A percentile compares a stretch with the other conserved stretches of the same genome.
These are phyloP conservation scores for Somion occarium DNA, from an alignment of 1,284 basidiomycete species.

Conservation along the genomic window DNA sequence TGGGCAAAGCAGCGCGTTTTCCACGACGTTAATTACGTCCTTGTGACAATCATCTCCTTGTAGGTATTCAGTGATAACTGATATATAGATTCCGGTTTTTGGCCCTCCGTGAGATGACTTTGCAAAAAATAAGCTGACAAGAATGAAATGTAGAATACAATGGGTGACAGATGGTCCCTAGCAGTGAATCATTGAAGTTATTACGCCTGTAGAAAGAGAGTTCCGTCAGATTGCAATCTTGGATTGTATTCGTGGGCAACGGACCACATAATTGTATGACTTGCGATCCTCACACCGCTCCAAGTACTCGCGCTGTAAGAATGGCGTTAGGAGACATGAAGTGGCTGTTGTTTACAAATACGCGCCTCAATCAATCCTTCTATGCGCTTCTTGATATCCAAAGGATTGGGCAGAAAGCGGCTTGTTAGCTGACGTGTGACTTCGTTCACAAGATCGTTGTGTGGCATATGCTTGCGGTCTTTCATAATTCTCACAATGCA, in stretches of 20 bases:
- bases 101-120: too few species aligned
- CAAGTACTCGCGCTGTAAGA: conserved; percentile 68
- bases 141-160: neutral
- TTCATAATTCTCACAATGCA: conserved; percentile 99
- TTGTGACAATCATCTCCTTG: too few species aligned
- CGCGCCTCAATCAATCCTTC: conserved; percentile 90
- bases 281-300: conserved; percentile 76
- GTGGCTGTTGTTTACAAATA: neutral
- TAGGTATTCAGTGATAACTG: too few species aligned
- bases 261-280: conserved; percentile 76
- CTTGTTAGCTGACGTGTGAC: conserved; percentile 81
- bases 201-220: neutral
- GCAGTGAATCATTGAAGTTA: neutral
- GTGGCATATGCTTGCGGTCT: conserved; percentile 84
- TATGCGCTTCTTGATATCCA: conserved; percentile 90
- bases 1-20: too few species aligned
- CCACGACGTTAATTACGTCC: too few species aligned
- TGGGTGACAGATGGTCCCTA: neutral
- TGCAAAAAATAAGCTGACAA: too few species aligned
- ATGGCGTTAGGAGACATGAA: conserved; percentile 6
- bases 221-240: too few species aligned
- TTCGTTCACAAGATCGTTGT: conserved; percentile 90
- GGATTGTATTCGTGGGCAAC: too few species aligned
- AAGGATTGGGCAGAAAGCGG: conserved; percentile 85
- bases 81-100: too few species aligned